A percentile compares a stretch with the other conserved stretches of the same genome.
These are phyloP conservation scores for Nicotiana obtusifolia DNA, from an alignment of 257 asterid genomes.

Conservation along the genomic window DNA sequence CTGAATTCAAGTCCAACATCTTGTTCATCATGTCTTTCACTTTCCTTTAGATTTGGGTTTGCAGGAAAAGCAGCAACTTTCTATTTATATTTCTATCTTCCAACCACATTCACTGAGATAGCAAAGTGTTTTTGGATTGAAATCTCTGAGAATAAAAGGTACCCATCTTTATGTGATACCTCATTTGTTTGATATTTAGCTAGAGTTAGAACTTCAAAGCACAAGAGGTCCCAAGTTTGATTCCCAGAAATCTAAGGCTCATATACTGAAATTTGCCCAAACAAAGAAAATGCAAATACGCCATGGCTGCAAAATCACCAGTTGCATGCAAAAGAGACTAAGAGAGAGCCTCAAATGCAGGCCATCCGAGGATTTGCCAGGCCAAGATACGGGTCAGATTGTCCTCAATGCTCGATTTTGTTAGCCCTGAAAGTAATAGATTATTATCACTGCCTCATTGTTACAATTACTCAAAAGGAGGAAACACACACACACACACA, in stretches of 20 bases:
- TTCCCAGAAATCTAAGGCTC: neutral
- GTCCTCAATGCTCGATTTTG: neutral
- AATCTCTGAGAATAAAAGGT: neutral
- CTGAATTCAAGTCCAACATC: too few species aligned
- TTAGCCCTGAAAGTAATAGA: neutral
- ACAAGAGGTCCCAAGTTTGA: neutral
- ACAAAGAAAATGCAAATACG: neutral
- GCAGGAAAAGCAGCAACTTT: too few species aligned
- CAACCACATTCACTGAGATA: too few species aligned
- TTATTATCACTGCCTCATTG: neutral
- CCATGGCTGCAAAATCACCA: constrained; percentile 18
- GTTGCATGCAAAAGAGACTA: constrained; percentile 1
- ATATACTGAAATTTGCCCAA: neutral
- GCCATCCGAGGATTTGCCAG: neutral
- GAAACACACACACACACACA: too few species aligned
- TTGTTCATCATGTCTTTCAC: too few species aligned
- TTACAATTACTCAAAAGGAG: too few species aligned
- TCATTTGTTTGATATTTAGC: neutral
- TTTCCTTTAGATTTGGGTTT: too few species aligned
- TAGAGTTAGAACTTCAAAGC: neutral
- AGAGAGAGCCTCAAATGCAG: neutral
- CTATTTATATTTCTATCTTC: too few species aligned
- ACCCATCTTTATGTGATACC: neutral
- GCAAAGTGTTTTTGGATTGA: neutral
- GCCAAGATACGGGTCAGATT: neutral